Conservation (phyloP, 169 alveolate species). For the Eimeria zaria region DNA sequence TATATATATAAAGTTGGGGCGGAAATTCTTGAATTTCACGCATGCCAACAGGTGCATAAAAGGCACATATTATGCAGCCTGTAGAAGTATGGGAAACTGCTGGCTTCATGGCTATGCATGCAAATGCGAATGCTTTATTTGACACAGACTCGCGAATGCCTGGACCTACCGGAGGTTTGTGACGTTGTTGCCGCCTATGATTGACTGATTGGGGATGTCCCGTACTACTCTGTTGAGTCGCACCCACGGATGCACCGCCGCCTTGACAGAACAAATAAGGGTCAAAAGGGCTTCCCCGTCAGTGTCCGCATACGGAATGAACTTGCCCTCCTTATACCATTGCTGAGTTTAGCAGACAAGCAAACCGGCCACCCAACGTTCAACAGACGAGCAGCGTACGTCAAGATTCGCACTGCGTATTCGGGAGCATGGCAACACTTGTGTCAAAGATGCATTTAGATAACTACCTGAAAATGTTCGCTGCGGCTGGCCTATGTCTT, state of each 20-base stretch:
- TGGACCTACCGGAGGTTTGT: slow-evolving; percentile 96
- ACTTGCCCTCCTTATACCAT: slow-evolving; percentile 91
- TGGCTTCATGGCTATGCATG: neutral
- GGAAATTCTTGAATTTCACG: neutral
- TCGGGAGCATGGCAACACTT: neutral
- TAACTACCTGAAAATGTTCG: neutral
- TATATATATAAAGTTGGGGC: neutral
- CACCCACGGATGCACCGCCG: slow-evolving; percentile 97
- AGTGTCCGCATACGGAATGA: slow-evolving; percentile 95
- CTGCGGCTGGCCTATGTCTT: neutral
- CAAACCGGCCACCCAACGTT: neutral
- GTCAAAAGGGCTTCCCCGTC: slow-evolving; percentile 84
- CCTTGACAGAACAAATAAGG: slow-evolving; percentile 91
- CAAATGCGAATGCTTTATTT: neutral
- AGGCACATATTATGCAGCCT: neutral
- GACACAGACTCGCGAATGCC: neutral
- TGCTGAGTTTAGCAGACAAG: neutral
- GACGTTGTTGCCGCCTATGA: slow-evolving; percentile 96
- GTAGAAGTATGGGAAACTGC: neutral
- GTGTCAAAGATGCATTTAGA: neutral
- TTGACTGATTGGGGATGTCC: slow-evolving; percentile 97
- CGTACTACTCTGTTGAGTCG: slow-evolving; percentile 96
- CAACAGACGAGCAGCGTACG: neutral
- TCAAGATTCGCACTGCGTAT: neutral
- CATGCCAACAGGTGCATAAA: neutral